phyloP scores from a whole-genome alignment of 345 rosid species.

The Xanthoceras sorbifolium region DNA sequence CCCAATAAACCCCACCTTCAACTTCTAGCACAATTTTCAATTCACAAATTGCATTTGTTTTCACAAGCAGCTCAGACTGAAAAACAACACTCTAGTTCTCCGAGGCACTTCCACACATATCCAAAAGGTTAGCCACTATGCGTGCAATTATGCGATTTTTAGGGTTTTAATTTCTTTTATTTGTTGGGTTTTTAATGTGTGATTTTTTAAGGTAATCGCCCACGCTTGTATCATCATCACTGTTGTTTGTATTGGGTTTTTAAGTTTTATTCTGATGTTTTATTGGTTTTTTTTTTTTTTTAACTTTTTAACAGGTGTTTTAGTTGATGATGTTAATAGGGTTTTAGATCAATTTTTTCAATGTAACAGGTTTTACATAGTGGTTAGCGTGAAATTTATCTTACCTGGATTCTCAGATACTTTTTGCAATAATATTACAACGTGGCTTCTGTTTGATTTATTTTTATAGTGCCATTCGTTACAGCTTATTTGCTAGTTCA shows the following conservation, averaged over 20 bases:
- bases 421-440: not conserved
- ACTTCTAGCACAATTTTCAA: not conserved
- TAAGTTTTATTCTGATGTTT: not conserved
- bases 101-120: not conserved
- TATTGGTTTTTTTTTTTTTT: no score
- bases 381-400: not conserved
- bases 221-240: not conserved
- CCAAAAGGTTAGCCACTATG: not conserved
- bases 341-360: not conserved
- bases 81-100: not conserved
- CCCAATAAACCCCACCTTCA: not conserved
- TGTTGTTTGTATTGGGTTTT: not conserved
- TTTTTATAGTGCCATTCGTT: not conserved
- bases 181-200: not conserved
- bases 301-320: not conserved
- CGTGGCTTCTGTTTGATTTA: not conserved
- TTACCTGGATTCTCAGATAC: not conserved
- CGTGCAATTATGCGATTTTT: no score
- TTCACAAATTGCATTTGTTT: no score
- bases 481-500: not conserved
- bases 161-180: not conserved
- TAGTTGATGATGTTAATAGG: not conserved
- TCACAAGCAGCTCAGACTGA: not conserved
- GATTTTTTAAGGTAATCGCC: not conserved
- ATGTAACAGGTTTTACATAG: not conserved